Base-by-base conservation (phyloP, 768 basidiomycete species). In the Tylopilus sp. region DNA sequence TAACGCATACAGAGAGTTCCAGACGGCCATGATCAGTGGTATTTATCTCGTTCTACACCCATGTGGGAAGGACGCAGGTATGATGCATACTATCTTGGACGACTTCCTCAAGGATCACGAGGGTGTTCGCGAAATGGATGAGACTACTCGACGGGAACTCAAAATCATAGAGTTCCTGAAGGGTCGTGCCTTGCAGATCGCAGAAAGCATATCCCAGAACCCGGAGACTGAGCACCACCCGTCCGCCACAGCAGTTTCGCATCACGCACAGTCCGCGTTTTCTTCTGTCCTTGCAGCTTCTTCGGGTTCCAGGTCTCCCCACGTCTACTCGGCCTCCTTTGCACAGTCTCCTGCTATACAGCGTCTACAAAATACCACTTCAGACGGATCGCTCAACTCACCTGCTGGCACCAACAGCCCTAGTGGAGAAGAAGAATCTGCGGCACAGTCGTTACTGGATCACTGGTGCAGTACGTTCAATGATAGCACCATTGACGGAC, bases 21-120 rank as follows among this genome's bases (percentile, higher is more conserved):
- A 91, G 66, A 85, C 88, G 9, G 86, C 88, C 10, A 90, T 94
- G 89, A 86, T 93, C 48, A 85, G 86, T 55, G 88, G 91, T 11
- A 91, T 94, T 46, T 91, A 91, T 64, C 79, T 92, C 45, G 82
- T 89, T 45, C 73, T 93, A 25, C 82, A 93, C 55, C 91, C 88
- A 2, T 81, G 74, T 33, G 90, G 89, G 4, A 73, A 77, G 56
- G 77, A 88, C 59, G 81, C 84, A 5, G 75, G 72, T 5, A 76
- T 73, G 39, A 91, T 94, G 89, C 86, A 88, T 60, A 73, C 78
- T 36, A 88, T 94, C 43, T 69, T 94, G 57, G 89, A 92, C 52
- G 79, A 75, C 4, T 94, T 91, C 68, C 74, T 92, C 55, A 75
- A 80, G 50, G 85, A 89, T 49, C 70, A 71, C 36, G 69, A 70